phyloP scores from a whole-genome alignment of 1,139 yeast genomes.

The Nakaseomyces glabratus region DNA sequence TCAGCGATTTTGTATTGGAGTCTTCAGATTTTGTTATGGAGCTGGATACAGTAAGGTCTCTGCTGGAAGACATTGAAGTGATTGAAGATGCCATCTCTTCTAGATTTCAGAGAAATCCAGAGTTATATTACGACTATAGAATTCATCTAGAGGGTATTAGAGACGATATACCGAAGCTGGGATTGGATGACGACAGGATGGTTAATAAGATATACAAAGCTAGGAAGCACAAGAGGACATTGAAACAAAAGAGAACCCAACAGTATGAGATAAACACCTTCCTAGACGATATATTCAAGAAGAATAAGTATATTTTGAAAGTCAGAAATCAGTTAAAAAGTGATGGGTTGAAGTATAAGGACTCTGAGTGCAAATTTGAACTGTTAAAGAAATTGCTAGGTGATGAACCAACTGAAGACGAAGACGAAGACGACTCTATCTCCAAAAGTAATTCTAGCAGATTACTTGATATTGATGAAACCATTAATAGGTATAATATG shows the following conservation, averaged over 20 bases:
- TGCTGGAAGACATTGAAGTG: conserved; percentile 46
- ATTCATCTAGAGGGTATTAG: conserved; percentile 17
- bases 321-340: neutral
- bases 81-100: conserved; percentile 47
- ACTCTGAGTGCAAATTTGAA: neutral
- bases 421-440: conserved; percentile 32
- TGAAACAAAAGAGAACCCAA: conserved; percentile 41
- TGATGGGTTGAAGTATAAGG: neutral
- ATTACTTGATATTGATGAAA: conserved; percentile 23
- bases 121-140: conserved; percentile 35
- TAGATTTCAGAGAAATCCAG: conserved; percentile 43
- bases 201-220: conserved; percentile 20
- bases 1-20: too few relatives aligned
- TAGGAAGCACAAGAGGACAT: conserved; percentile 35
- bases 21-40: conserved; percentile 8
- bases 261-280: conserved; percentile 61
- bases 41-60: conserved; percentile 33
- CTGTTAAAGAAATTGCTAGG: conserved; percentile 11
- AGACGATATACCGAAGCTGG: conserved; percentile 13
- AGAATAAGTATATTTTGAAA: neutral
- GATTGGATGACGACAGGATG: conserved; percentile 8
- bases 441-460: conserved; percentile 39
- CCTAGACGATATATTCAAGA: conserved; percentile 16
- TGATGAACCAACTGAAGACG: conserved; percentile 23
- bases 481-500: conserved; percentile 19